These are phyloP conservation scores for Adenanthera pavonina DNA, from an alignment of 306 rosid species.

Conservation along the genomic window DNA sequence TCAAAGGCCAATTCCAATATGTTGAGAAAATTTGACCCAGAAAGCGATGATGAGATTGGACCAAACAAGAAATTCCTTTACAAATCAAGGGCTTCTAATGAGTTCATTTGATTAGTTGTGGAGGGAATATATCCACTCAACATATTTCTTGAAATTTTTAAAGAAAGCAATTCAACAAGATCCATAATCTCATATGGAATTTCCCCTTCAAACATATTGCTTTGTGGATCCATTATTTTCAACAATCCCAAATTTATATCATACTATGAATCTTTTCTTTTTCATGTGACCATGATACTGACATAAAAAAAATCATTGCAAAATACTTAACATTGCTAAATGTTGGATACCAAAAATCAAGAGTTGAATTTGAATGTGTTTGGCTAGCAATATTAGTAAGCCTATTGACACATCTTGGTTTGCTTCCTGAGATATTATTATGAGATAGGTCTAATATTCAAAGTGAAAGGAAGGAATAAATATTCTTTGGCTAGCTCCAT, in stretches of 20 bases:
- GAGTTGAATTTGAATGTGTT: background rate
- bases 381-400: conserved; percentile 20
- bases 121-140: conserved; percentile 29
- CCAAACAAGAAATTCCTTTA: too few relatives aligned
- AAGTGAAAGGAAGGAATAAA: background rate
- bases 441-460: background rate
- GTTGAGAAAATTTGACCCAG: too few relatives aligned
- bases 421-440: background rate
- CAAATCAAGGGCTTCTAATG: too few relatives aligned
- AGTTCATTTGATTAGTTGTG: background rate
- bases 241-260: background rate
- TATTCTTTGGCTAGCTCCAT: background rate
- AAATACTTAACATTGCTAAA: too few relatives aligned
- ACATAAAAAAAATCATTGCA: too few relatives aligned
- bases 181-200: conserved; percentile 37
- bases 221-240: conserved; percentile 40
- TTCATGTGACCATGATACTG: conserved; percentile 28
- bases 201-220: conserved; percentile 34
- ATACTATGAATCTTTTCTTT: conserved; percentile 25
- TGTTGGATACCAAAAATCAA: too few relatives aligned
- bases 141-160: too few relatives aligned
- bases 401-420: conserved; percentile 8
- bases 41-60: too few relatives aligned
- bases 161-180: background rate
- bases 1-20: too few relatives aligned